Percentiles rank a stretch among this genome's conserved stretches.
Evolutionary conservation across 2,329 filamentous ascomycete genomes (phyloP).

Genomic region (Didymella segeticola): DNA sequence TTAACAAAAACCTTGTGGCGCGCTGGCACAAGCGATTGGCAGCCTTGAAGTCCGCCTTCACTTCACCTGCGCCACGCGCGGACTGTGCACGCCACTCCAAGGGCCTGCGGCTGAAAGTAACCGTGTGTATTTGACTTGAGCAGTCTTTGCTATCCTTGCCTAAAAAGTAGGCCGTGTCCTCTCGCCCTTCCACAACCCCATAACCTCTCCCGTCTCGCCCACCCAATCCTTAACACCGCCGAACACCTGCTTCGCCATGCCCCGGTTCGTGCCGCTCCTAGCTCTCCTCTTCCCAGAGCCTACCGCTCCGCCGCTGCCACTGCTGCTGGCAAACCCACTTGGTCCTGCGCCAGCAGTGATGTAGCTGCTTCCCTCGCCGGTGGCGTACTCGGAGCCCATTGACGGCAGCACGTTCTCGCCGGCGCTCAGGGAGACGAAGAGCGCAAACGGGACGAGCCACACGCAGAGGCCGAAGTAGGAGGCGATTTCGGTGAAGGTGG

Average conservation of each 20-base stretch:
- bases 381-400: conserved; percentile 80
- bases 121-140: conserved; percentile 18
- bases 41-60: background rate
- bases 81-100: background rate
- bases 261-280: conserved; percentile 60
- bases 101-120: background rate
- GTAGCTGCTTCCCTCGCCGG: conserved; percentile 62
- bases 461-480: conserved; percentile 96
- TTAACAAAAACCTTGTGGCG: background rate
- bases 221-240: conserved; percentile 70
- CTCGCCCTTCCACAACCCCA: conserved; percentile 69
- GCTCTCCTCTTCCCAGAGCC: conserved; percentile 46
- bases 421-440: conserved; percentile 93
- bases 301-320: conserved; percentile 17
- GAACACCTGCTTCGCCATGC: conserved; percentile 66
- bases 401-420: conserved; percentile 94
- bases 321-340: conserved; percentile 36
- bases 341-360: conserved; percentile 50
- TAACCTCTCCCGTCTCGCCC: conserved; percentile 64
- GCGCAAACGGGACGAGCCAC: conserved; percentile 92
- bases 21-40: background rate
- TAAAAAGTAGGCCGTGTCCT: conserved; percentile 56
- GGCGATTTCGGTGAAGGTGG: conserved; percentile 91
- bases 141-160: conserved; percentile 11
- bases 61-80: background rate